phyloP scores from a whole-genome alignment of 2,329 filamentous ascomycete species.

The Scedosporium apiospermum region DNA sequence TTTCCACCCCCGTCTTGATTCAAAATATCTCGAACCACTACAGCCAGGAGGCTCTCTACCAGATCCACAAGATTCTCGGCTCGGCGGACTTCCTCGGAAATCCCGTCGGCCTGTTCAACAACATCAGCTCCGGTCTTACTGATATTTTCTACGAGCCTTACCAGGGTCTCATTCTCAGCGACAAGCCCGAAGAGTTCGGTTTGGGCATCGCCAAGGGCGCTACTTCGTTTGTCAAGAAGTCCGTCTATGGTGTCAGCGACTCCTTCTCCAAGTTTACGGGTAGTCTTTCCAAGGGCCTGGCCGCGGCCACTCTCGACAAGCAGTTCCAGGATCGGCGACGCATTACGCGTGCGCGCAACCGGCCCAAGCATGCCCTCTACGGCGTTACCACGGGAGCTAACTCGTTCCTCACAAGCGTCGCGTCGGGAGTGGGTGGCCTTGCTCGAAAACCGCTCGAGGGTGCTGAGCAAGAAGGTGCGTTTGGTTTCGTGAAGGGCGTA shows the following conservation, averaged over 20 bases:
- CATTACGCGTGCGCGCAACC: conserved; percentile 85
- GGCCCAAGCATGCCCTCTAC: conserved; percentile 94
- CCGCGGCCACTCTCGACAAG: conserved; percentile 92
- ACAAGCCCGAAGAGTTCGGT: conserved; percentile 89
- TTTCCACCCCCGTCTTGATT: conserved; percentile 74
- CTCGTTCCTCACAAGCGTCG: conserved; percentile 84
- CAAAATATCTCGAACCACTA: conserved; percentile 90
- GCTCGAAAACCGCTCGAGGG: conserved; percentile 91
- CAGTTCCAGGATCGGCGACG: conserved; percentile 95
- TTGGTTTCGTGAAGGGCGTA: conserved; percentile 95
- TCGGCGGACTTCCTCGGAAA: conserved; percentile 97
- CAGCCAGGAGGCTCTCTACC: conserved; percentile 89
- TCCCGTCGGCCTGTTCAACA: conserved; percentile 95
- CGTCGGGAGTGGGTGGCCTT: conserved; percentile 86
- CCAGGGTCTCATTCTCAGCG: conserved; percentile 92
- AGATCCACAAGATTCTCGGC: conserved; percentile 94
- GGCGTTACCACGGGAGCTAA: conserved; percentile 93
- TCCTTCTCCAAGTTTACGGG: conserved; percentile 97
- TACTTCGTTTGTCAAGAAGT: conserved; percentile 96
- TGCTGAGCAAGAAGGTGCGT: conserved; percentile 86
- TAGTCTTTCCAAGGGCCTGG: conserved; percentile 90
- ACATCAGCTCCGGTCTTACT: conserved; percentile 89
- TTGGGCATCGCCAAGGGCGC: conserved; percentile 94
- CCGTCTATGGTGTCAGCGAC: conserved; percentile 93
- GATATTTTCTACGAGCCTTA: conserved; percentile 99